Evolutionary conservation across 1,284 basidiomycete genomes (phyloP).

Genomic region (Cryptococcus deneoformans): DNA sequence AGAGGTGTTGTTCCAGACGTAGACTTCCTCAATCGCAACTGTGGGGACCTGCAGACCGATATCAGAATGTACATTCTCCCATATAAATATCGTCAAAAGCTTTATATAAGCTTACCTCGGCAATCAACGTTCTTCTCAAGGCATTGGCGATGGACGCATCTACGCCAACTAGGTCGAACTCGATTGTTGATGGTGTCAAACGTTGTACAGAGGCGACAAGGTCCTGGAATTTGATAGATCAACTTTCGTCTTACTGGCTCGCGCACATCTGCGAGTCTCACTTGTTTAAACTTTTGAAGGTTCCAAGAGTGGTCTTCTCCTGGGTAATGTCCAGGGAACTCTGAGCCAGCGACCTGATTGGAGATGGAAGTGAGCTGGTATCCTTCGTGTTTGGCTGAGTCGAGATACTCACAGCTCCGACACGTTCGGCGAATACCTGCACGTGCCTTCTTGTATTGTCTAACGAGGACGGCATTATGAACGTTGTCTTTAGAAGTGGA

Average conservation of each 20-base stretch:
- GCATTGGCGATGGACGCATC: conserved; percentile 97
- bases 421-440: conserved; percentile 65
- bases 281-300: conserved; percentile 69
- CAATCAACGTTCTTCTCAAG: conserved; percentile 84
- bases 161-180: conserved; percentile 94
- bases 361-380: too few relatives aligned
- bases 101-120: conserved; percentile 68
- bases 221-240: conserved; percentile 56
- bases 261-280: conserved; percentile 50
- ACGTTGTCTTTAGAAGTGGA: too few relatives aligned
- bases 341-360: conserved; percentile 69
- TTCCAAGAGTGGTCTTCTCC: conserved; percentile 82
- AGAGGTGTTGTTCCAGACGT: conserved; percentile 93
- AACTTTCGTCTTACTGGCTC: background rate
- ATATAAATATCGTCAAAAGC: background rate
- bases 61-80: too few relatives aligned
- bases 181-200: conserved; percentile 75
- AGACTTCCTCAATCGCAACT: conserved; percentile 89
- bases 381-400: too few relatives aligned
- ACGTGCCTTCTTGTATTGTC: conserved; percentile 55
- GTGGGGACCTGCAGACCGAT: conserved; percentile 68
- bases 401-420: conserved; percentile 55
- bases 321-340: conserved; percentile 83
- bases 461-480: conserved; percentile 3
- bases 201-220: conserved; percentile 70